Conservation (phyloP, 306 rosid species). For the Begonia fuchsioides region DNA sequence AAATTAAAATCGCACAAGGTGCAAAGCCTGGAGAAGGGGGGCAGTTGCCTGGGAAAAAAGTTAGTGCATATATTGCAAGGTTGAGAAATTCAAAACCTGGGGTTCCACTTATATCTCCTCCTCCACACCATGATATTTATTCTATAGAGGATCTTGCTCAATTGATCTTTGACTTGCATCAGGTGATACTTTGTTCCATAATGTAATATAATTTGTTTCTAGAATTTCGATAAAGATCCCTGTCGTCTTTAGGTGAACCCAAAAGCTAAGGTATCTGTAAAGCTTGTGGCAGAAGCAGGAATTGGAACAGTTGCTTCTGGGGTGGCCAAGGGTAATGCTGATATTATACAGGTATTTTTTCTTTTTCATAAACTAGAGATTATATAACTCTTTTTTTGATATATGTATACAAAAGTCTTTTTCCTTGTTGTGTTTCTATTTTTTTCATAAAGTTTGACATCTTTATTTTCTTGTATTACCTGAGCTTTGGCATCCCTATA, state of each 20-base stretch:
- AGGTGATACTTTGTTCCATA: constrained; percentile 41
- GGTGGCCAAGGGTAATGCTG: constrained; percentile 98
- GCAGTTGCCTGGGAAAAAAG: constrained; percentile 96
- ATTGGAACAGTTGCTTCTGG: constrained; percentile 99
- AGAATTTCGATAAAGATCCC: constrained; percentile 9
- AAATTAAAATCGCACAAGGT: constrained; percentile 98
- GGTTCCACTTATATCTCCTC: constrained; percentile 98
- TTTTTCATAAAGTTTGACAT: no score
- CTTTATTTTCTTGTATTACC: no score
- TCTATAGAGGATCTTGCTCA: constrained; percentile 99
- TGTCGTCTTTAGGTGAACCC: constrained; percentile 60
- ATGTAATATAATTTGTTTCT: neutral
- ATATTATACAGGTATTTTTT: constrained; percentile 68
- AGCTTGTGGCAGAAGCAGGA: constrained; percentile 98
- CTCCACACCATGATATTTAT: constrained; percentile 98
- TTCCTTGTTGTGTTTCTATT: no score
- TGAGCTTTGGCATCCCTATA: no score
- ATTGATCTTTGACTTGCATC: constrained; percentile 94
- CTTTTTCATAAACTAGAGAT: neutral
- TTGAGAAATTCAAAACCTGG: constrained; percentile 98
- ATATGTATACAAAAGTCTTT: no score
- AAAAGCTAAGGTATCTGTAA: constrained; percentile 90
- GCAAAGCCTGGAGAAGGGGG: constrained; percentile 99
- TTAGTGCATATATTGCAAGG: constrained; percentile 95
- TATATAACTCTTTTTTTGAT: no score